Conservation (phyloP, 2,329 filamentous ascomycete species). For the Ceratocystis huliohia region DNA sequence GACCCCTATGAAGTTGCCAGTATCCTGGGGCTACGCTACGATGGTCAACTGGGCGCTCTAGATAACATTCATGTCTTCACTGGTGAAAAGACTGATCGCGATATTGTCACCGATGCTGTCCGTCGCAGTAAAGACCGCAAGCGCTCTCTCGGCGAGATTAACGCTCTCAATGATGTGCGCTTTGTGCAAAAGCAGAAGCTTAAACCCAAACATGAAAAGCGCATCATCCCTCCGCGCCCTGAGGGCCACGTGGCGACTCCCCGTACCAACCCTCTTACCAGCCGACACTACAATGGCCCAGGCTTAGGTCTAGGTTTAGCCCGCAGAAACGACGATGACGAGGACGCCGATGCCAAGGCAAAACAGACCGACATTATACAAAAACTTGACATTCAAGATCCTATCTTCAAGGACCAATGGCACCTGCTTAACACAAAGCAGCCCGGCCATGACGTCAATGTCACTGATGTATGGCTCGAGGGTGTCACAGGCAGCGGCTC, state of each 20-base stretch:
- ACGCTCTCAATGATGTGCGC: constrained; percentile 60
- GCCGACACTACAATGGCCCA: background rate
- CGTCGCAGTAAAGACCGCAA: constrained; percentile 41
- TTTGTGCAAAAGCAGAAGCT: constrained; percentile 62
- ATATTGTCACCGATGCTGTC: constrained; percentile 35
- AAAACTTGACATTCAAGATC: constrained; percentile 66
- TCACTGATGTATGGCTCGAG: constrained; percentile 84
- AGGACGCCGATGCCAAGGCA: constrained; percentile 35
- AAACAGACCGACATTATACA: constrained; percentile 49
- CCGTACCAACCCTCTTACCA: constrained; percentile 23
- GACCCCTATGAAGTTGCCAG: constrained; percentile 57
- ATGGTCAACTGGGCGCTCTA: constrained; percentile 69
- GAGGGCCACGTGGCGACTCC: constrained; percentile 22
- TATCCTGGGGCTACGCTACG: constrained; percentile 62
- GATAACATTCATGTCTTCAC: constrained; percentile 76
- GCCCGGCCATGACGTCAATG: constrained; percentile 82
- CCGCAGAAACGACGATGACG: background rate
- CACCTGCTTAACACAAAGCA: constrained; percentile 78
- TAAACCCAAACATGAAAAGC: constrained; percentile 39
- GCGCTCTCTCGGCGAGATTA: constrained; percentile 38
- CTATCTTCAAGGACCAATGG: constrained; percentile 91
- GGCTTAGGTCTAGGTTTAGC: no score
- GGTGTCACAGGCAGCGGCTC: constrained; percentile 81
- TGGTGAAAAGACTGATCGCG: constrained; percentile 47
- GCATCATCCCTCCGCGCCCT: constrained; percentile 33